These are phyloP conservation scores for Exidia glandulosa DNA, from an alignment of 768 basidiomycete species.

Conservation along the genomic window DNA sequence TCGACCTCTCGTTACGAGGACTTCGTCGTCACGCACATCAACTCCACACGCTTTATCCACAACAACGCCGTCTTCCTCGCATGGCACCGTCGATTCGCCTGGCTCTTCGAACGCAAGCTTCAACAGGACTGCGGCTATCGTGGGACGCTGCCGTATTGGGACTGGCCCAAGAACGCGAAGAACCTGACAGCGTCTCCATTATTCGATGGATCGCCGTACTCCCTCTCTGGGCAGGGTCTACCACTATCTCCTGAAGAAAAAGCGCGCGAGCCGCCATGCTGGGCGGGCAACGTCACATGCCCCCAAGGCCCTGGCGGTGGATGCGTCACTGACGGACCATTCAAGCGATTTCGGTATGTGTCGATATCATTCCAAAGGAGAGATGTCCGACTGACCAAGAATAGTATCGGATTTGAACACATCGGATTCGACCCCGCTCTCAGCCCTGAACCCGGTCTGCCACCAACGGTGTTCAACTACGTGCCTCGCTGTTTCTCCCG, in stretches of 20 bases:
- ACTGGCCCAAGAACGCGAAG: conserved; percentile 7
- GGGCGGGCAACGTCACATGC: not conserved
- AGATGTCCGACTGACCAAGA: not conserved
- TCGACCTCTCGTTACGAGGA: not conserved
- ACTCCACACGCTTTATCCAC: not conserved
- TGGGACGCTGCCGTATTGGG: conserved; percentile 20
- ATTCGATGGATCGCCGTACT: not conserved
- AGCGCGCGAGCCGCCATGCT: not conserved
- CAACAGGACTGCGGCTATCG: conserved; percentile 15
- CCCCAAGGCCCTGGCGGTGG: not conserved
- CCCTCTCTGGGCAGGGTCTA: not conserved
- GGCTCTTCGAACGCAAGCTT: conserved; percentile 15
- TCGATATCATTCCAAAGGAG: no score
- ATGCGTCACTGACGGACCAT: not conserved
- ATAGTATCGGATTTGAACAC: not conserved
- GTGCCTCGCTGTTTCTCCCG: not conserved
- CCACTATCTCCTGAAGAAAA: not conserved
- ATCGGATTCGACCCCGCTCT: not conserved
- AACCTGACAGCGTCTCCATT: not conserved
- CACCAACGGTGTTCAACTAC: not conserved
- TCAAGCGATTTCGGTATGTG: not conserved
- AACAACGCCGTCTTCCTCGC: conserved; percentile 17
- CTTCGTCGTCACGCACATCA: not conserved
- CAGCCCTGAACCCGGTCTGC: not conserved
- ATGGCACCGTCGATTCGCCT: conserved; percentile 21